Conservation (phyloP, 306 rosid genomes). For the Cucurbita argyrosperma region DNA sequence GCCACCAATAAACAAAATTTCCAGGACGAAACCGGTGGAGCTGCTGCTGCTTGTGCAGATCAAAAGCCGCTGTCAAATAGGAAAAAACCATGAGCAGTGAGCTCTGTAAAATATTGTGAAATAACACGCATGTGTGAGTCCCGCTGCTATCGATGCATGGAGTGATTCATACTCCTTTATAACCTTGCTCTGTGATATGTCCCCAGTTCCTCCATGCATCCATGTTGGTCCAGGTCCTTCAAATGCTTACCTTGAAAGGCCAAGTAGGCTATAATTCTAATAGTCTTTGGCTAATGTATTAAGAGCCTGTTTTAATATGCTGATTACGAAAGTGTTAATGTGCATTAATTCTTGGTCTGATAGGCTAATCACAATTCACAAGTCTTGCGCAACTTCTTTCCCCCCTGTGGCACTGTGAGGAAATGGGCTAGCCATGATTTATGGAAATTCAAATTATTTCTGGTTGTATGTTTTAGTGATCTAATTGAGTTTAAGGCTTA, state of each 20-base stretch:
- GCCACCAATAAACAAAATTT: slow-evolving; percentile 33
- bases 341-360: neutral
- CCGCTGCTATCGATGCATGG: neutral
- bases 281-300: slow-evolving; percentile 4
- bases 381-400: neutral
- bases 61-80: slow-evolving; percentile 5
- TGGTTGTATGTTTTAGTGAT: neutral
- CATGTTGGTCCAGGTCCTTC: neutral
- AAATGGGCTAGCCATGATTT: neutral
- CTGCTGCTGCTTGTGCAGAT: slow-evolving; percentile 13
- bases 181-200: slow-evolving; percentile 1
- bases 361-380: neutral
- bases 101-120: slow-evolving; percentile 11
- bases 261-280: neutral
- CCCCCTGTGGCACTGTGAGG: neutral
- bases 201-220: neutral
- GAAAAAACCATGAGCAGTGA: neutral
- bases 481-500: neutral
- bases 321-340: neutral
- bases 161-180: neutral
- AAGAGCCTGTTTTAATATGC: neutral
- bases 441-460: neutral
- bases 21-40: slow-evolving; percentile 26
- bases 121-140: neutral
- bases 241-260: neutral